phyloP scores from a whole-genome alignment of 768 basidiomycete genomes.

The Mycena vulgaris region DNA sequence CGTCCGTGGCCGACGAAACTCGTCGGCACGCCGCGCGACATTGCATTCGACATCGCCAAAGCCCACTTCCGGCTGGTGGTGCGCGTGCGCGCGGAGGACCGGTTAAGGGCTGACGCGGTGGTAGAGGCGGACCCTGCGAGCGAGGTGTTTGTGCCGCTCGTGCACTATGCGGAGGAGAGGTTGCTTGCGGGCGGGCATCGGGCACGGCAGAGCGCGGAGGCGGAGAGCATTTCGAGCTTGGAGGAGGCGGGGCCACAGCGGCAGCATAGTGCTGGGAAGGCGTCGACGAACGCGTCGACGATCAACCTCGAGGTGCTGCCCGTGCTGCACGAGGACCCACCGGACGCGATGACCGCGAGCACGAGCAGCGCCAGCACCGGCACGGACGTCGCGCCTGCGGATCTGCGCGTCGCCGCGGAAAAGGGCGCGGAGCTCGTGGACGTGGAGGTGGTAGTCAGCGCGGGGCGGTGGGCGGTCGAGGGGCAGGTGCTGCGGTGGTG shows the following conservation, averaged over 20 bases:
- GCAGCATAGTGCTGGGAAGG: slow-evolving; percentile 10
- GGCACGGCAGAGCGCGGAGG: slow-evolving; percentile 27
- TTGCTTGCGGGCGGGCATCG: slow-evolving; percentile 44
- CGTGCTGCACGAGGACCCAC: background rate
- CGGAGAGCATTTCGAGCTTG: slow-evolving; percentile 27
- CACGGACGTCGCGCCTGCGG: slow-evolving; percentile 31
- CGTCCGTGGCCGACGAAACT: slow-evolving; percentile 86
- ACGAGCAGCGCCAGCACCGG: slow-evolving; percentile 36
- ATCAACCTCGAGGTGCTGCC: slow-evolving; percentile 31
- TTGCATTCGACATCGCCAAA: slow-evolving; percentile 83
- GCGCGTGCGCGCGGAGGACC: slow-evolving; percentile 73
- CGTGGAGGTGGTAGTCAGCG: slow-evolving; percentile 61
- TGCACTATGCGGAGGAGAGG: slow-evolving; percentile 81
- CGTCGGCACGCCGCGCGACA: slow-evolving; percentile 75
- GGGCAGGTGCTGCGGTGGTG: slow-evolving; percentile 70
- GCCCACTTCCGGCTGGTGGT: slow-evolving; percentile 81
- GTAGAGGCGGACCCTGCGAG: slow-evolving; percentile 69
- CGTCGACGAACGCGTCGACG: slow-evolving; percentile 30
- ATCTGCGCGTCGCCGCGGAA: slow-evolving; percentile 33
- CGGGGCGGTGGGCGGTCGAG: slow-evolving; percentile 59
- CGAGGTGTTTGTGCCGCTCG: slow-evolving; percentile 92
- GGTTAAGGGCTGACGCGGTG: slow-evolving; percentile 43
- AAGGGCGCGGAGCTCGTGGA: slow-evolving; percentile 53
- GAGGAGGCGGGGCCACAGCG: slow-evolving; percentile 12
- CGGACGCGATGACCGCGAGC: slow-evolving; percentile 29